phyloP scores from a whole-genome alignment of 1,284 basidiomycete genomes.

The Apiotrichum laibachii region DNA sequence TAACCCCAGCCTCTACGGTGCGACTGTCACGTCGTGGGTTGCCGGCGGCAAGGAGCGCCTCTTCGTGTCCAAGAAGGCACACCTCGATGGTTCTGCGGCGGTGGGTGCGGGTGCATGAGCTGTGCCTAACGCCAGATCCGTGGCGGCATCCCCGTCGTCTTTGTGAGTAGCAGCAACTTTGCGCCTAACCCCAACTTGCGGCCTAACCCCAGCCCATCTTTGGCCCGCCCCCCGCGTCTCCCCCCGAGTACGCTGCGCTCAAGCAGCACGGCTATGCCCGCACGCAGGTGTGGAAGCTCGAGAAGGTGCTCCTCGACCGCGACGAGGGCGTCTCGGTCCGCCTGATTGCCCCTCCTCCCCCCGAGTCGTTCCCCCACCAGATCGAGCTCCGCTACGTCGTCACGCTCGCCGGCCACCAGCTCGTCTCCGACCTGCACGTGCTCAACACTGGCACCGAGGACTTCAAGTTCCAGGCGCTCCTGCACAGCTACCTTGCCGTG shows the following conservation, averaged over 20 bases:
- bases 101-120: constrained; percentile 29
- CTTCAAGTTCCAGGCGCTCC: constrained; percentile 78
- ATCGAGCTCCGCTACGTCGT: constrained; percentile 75
- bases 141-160: constrained; percentile 80
- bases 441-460: constrained; percentile 57
- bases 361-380: constrained; percentile 59
- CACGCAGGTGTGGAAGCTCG: constrained; percentile 66
- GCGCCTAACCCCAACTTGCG: too few relatives aligned
- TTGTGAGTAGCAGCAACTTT: constrained; percentile 50
- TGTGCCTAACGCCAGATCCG: constrained; percentile 54
- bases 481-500: constrained; percentile 83
- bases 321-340: constrained; percentile 67
- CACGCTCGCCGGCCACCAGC: constrained; percentile 68
- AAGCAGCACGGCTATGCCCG: constrained; percentile 82
- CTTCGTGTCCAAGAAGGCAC: constrained; percentile 76
- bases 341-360: constrained; percentile 63
- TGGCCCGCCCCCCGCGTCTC: constrained; percentile 61
- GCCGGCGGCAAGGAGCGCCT: constrained; percentile 61
- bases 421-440: constrained; percentile 75
- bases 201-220: constrained; percentile 63
- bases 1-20: constrained; percentile 62
- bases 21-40: constrained; percentile 59
- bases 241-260: constrained; percentile 61
- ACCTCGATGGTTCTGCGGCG: constrained; percentile 67
- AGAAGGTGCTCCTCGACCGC: constrained; percentile 65